phyloP scores from a whole-genome alignment of 768 basidiomycete species.

The Suillus subalutaceus region DNA sequence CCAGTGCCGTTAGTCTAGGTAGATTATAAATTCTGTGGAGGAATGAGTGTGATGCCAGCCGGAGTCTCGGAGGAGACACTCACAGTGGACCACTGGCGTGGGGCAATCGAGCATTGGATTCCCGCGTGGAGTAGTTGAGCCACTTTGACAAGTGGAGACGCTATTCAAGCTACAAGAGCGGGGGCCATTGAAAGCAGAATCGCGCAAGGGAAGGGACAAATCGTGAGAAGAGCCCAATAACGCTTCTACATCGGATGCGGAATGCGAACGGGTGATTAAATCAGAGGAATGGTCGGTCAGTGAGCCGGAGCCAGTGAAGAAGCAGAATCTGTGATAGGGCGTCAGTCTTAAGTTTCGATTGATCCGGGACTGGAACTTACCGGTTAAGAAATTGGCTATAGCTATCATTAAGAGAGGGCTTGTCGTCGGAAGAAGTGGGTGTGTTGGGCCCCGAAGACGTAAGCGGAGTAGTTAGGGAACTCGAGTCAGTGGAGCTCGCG shows the following conservation, averaged over 20 bases:
- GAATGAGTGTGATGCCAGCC: not conserved
- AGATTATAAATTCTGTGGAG: constrained; percentile 1
- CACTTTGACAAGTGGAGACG: constrained; percentile 27
- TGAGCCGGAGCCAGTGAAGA: constrained; percentile 67
- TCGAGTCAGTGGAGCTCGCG: constrained; percentile 46
- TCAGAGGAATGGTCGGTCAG: constrained; percentile 32
- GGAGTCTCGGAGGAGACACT: not conserved
- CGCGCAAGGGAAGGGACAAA: constrained; percentile 25
- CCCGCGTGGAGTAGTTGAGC: constrained; percentile 31
- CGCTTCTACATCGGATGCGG: constrained; percentile 59
- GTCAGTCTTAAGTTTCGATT: constrained; percentile 10
- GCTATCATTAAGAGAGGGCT: constrained; percentile 29
- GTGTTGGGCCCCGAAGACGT: constrained; percentile 42
- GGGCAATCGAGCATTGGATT: constrained; percentile 19
- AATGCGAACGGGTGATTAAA: constrained; percentile 43
- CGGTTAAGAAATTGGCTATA: constrained; percentile 68
- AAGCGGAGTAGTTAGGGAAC: constrained; percentile 45
- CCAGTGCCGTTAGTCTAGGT: constrained; percentile 1
- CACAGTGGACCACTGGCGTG: constrained; percentile 16
- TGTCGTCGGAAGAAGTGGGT: constrained; percentile 14
- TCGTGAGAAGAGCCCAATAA: constrained; percentile 40
- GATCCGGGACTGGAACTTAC: constrained; percentile 41
- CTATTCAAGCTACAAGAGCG: constrained; percentile 36
- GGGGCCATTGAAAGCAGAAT: constrained; percentile 15
- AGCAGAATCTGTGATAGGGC: constrained; percentile 63